Percentiles rank a stretch among this genome's conserved stretches.
Conservation (phyloP, 2,329 filamentous ascomycete species). For the Aureobasidium sp. region DNA sequence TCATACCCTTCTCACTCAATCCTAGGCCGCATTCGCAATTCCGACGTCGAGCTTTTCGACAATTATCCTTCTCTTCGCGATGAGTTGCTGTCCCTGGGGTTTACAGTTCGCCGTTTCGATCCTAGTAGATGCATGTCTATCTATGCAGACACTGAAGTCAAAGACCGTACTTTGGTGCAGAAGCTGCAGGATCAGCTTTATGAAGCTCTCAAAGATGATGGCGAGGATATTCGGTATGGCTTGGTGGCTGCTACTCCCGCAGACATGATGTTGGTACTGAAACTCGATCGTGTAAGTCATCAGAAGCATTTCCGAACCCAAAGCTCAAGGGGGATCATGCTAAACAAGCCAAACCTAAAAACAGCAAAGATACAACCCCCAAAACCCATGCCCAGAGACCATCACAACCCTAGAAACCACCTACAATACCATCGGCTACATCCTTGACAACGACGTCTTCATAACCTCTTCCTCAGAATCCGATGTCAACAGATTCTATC, state of each 20-base stretch:
- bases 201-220: neutral
- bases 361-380: neutral
- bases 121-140: neutral
- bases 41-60: slow-evolving; percentile 3
- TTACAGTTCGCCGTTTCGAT: neutral
- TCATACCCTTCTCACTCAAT: neutral
- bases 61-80: neutral
- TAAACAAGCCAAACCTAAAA: neutral
- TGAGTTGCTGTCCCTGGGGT: neutral
- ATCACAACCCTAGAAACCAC: neutral
- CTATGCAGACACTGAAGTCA: neutral
- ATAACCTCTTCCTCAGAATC: neutral
- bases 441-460: neutral
- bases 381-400: neutral
- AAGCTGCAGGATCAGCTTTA: slow-evolving; percentile 1
- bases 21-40: slow-evolving; percentile 7
- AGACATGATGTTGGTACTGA: neutral
- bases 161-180: neutral
- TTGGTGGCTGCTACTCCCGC: neutral
- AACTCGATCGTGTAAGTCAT: neutral
- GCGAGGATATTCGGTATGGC: neutral
- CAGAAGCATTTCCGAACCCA: neutral
- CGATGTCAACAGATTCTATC: neutral
- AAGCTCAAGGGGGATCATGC: neutral
- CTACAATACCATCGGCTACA: neutral